Evolutionary conservation across 75 land plant genomes (phyloP).

Genomic region (Cupressus sempervirens): DNA sequence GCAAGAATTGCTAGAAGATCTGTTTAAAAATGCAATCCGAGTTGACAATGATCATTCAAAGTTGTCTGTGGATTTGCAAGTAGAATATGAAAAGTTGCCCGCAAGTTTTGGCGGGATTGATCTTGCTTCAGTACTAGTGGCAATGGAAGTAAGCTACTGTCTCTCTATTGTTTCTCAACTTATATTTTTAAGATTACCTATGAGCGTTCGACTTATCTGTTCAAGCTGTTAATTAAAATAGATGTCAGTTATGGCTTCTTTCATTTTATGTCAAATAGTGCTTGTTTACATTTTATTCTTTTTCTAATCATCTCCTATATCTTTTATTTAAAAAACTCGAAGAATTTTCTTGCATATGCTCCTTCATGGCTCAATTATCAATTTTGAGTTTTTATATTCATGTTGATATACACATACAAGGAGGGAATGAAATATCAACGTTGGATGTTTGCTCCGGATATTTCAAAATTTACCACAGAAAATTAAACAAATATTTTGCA

Average conservation of each 20-base stretch:
- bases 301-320: not conserved
- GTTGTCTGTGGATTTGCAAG: not conserved
- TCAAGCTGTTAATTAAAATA: not conserved
- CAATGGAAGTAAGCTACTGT: conserved; percentile 48
- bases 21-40: conserved; percentile 34
- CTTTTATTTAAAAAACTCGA: too few species aligned
- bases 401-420: too few species aligned
- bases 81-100: not conserved
- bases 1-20: conserved; percentile 43
- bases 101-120: conserved; percentile 20
- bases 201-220: not conserved
- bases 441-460: too few species aligned
- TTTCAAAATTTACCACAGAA: too few species aligned
- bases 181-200: not conserved
- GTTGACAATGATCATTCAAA: conserved; percentile 21
- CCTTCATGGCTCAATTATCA: too few species aligned
- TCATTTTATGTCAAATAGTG: not conserved
- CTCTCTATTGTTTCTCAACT: not conserved
- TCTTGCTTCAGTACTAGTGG: conserved; percentile 39
- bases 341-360: too few species aligned
- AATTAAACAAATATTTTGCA: too few species aligned
- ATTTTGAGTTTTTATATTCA: too few species aligned
- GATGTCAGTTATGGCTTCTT: not conserved
- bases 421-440: too few species aligned
- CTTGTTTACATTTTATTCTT: not conserved